phyloP scores from a whole-genome alignment of 1,284 basidiomycete genomes.

The Coniferiporia sulphurascens region DNA sequence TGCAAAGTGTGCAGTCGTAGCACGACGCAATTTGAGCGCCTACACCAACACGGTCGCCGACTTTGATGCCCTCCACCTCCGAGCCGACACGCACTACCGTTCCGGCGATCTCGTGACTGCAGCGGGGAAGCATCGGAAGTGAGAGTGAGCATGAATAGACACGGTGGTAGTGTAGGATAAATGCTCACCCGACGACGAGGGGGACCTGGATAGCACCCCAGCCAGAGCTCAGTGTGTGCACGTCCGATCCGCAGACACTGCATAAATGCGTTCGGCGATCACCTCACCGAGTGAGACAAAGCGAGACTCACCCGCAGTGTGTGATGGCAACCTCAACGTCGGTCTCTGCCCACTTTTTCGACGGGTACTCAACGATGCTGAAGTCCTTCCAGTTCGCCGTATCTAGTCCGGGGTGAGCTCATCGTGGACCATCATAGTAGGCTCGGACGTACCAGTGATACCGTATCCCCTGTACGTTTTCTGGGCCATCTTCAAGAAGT shows the following conservation, averaged over 20 bases:
- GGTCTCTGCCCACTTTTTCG: conserved; percentile 31
- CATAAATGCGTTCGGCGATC: background rate
- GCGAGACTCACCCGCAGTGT: conserved; percentile 31
- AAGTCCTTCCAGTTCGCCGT: conserved; percentile 35
- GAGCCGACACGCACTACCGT: conserved; percentile 47
- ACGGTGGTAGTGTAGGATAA: background rate
- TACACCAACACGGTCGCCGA: conserved; percentile 63
- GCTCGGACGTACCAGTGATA: conserved; percentile 11
- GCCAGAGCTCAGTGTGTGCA: conserved; percentile 34
- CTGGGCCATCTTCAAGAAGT: conserved; percentile 7
- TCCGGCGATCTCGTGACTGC: conserved; percentile 58
- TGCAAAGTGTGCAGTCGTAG: conserved; percentile 49
- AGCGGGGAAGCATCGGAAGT: background rate
- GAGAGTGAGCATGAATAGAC: background rate
- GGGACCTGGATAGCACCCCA: conserved; percentile 24
- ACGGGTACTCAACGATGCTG: conserved; percentile 36
- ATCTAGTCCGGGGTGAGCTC: background rate
- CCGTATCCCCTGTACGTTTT: conserved; percentile 19
- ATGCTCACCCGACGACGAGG: conserved; percentile 29
- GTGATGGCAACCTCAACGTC: conserved; percentile 37
- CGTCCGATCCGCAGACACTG: conserved; percentile 27
- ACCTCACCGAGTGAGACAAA: background rate
- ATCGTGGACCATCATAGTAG: too few species aligned
- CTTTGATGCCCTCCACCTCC: conserved; percentile 51
- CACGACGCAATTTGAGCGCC: conserved; percentile 57